Conservation (phyloP, 768 basidiomycete genomes). For the Phlegmacium glaucopus region DNA sequence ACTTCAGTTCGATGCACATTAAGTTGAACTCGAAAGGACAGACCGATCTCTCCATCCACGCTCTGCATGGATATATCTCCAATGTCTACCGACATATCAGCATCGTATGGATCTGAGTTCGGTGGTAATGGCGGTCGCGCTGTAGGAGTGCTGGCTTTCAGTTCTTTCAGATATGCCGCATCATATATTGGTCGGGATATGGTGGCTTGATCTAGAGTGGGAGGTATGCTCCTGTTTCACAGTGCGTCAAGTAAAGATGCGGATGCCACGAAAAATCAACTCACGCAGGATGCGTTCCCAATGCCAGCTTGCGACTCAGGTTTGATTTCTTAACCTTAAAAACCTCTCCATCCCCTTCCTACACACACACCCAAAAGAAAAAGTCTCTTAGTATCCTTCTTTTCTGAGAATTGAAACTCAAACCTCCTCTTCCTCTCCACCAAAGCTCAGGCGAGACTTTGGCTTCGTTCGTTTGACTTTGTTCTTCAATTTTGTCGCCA, state of each 20-base stretch:
- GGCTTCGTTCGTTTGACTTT: slow-evolving; percentile 64
- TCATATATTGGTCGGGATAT: slow-evolving; percentile 64
- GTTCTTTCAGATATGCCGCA: slow-evolving; percentile 66
- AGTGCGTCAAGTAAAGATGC: slow-evolving; percentile 4
- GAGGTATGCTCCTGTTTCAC: slow-evolving; percentile 37
- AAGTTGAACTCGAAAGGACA: not conserved
- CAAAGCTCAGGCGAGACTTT: slow-evolving; percentile 76
- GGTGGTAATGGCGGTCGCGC: slow-evolving; percentile 40
- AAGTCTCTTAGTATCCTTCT: not conserved
- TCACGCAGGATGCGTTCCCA: slow-evolving; percentile 55
- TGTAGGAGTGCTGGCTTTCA: slow-evolving; percentile 74
- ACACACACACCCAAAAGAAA: slow-evolving; percentile 23
- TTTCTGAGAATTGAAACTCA: slow-evolving; percentile 1
- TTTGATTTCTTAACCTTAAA: slow-evolving; percentile 83
- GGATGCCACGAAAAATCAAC: not conserved
- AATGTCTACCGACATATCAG: slow-evolving; percentile 45
- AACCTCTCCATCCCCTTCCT: slow-evolving; percentile 59
- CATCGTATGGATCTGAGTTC: slow-evolving; percentile 41
- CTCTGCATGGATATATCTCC: slow-evolving; percentile 36
- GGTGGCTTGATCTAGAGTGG: slow-evolving; percentile 52
- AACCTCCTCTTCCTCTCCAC: slow-evolving; percentile 61
- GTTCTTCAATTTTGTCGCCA: slow-evolving; percentile 68
- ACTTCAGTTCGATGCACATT: slow-evolving; percentile 3
- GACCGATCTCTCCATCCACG: slow-evolving; percentile 28
- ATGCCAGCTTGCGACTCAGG: slow-evolving; percentile 61